Evolutionary conservation across 768 basidiomycete genomes (phyloP).

Genomic region (Ramaria sp.): DNA sequence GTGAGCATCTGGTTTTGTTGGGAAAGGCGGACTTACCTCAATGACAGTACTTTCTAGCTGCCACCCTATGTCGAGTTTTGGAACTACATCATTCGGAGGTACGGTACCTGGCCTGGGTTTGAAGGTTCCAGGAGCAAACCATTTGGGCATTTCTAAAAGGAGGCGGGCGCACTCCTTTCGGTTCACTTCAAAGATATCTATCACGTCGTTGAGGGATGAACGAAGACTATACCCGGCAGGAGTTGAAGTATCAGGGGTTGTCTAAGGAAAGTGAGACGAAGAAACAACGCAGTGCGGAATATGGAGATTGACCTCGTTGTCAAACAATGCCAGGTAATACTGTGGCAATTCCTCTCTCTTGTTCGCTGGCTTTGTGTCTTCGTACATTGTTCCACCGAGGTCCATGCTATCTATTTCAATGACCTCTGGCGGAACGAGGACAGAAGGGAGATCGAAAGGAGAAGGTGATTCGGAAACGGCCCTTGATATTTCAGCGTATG

Average conservation of each 20-base stretch:
- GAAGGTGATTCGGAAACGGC: constrained; percentile 28
- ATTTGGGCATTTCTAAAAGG: constrained; percentile 77
- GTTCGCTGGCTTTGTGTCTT: constrained; percentile 40
- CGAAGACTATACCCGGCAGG: constrained; percentile 75
- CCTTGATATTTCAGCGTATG: constrained; percentile 43
- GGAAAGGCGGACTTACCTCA: constrained; percentile 41
- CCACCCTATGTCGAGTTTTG: constrained; percentile 55
- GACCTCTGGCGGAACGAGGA: constrained; percentile 81
- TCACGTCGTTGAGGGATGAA: constrained; percentile 58
- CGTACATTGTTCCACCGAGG: constrained; percentile 29
- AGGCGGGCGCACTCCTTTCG: constrained; percentile 89
- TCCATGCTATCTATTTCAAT: constrained; percentile 73
- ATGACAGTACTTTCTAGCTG: constrained; percentile 83
- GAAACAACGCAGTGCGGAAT: not conserved
- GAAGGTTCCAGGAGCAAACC: constrained; percentile 78
- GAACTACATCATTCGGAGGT: constrained; percentile 34
- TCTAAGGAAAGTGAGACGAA: constrained; percentile 28
- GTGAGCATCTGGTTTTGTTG: not conserved
- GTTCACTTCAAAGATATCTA: constrained; percentile 91
- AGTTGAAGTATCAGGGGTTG: constrained; percentile 65
- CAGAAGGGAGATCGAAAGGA: constrained; percentile 61
- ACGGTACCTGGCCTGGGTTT: constrained; percentile 59
- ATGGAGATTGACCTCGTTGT: constrained; percentile 33
- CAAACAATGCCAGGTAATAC: constrained; percentile 58
- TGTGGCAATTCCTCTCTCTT: constrained; percentile 81